Evolutionary conservation across 768 basidiomycete genomes (phyloP).

Genomic region (Rickenella mellea): DNA sequence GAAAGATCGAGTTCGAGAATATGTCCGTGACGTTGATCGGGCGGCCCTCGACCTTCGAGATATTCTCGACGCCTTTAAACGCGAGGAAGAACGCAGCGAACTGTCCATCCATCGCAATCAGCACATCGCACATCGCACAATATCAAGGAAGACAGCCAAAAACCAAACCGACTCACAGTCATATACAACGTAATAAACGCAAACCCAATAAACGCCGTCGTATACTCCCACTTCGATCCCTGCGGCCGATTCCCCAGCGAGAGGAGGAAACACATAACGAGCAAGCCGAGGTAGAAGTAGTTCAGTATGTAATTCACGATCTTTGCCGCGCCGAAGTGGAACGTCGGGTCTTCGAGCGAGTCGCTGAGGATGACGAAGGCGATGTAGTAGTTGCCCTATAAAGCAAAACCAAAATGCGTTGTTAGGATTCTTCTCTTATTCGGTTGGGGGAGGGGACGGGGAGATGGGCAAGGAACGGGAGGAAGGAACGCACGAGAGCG

Average conservation of each 20-base stretch:
- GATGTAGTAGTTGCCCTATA: slow-evolving; percentile 83
- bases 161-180: slow-evolving; percentile 58
- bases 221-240: slow-evolving; percentile 83
- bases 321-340: slow-evolving; percentile 51
- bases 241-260: slow-evolving; percentile 88
- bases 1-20: slow-evolving; percentile 72
- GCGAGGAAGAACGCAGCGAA: slow-evolving; percentile 74
- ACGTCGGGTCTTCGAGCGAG: slow-evolving; percentile 59
- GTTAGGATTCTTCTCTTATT: too few relatives aligned
- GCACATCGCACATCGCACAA: not conserved
- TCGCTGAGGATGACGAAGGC: slow-evolving; percentile 71
- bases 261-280: slow-evolving; percentile 82
- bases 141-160: not conserved
- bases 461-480: not conserved
- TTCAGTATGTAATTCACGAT: slow-evolving; percentile 70
- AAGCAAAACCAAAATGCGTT: not conserved
- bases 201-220: slow-evolving; percentile 78
- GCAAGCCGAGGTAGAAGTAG: slow-evolving; percentile 81
- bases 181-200: slow-evolving; percentile 92
- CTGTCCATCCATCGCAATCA: slow-evolving; percentile 25
- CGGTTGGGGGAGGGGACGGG: too few relatives aligned
- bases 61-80: slow-evolving; percentile 63
- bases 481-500: slow-evolving; percentile 43
- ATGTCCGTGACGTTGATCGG: slow-evolving; percentile 46
- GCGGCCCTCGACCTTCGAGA: slow-evolving; percentile 36